A percentile compares a stretch with the other conserved stretches of the same genome.
These are phyloP conservation scores for Diplotaxis tenuifolia DNA, from an alignment of 345 rosid species.

Conservation along the genomic window DNA sequence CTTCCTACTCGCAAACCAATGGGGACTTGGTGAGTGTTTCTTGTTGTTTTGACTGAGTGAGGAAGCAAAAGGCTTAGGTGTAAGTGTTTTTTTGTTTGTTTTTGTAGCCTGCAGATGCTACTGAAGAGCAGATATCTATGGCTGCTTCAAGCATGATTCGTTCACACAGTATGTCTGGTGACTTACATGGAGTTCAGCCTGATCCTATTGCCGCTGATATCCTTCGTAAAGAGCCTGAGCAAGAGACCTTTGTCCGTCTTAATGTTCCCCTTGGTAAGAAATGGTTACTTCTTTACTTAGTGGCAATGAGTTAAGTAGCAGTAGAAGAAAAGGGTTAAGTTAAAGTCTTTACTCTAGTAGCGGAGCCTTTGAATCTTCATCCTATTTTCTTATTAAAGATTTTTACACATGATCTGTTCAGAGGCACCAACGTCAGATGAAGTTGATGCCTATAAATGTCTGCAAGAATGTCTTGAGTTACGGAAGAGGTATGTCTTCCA, in stretches of 20 bases:
- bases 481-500: constrained; percentile 74
- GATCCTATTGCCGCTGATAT: constrained; percentile 99
- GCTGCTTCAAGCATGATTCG: constrained; percentile 85
- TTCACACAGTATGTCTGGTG: constrained; percentile 92
- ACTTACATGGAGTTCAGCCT: constrained; percentile 97
- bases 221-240: constrained; percentile 97
- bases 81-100: not conserved
- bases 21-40: constrained; percentile 81
- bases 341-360: constrained; percentile 3
- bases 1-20: constrained; percentile 59
- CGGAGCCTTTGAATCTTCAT: constrained; percentile 7
- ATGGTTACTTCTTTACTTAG: constrained; percentile 11
- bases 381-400: no score
- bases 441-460: constrained; percentile 64
- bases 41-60: not conserved
- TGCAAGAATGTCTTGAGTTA: constrained; percentile 95
- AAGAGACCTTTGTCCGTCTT: constrained; percentile 88
- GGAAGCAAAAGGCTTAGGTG: constrained; percentile 9
- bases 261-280: constrained; percentile 71
- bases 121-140: constrained; percentile 56
- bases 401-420: constrained; percentile 31
- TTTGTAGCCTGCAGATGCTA: constrained; percentile 45
- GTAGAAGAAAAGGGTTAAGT: not conserved
- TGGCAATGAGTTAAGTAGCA: constrained; percentile 3
- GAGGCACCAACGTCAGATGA: constrained; percentile 90